Conservation (phyloP, 805 yeast species). For the Saturnispora saitoi region DNA sequence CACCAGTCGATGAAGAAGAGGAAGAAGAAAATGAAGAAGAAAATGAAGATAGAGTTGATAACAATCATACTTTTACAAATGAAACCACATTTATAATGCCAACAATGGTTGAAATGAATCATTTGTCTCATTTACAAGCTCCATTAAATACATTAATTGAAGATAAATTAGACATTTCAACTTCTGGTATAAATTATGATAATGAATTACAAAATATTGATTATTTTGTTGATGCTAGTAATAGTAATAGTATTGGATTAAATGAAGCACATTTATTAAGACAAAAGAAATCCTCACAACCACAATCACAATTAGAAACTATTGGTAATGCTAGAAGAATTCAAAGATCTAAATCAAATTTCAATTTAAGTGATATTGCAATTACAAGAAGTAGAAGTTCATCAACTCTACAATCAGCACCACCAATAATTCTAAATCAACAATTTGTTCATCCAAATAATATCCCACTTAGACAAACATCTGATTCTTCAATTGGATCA, state of each 20-base stretch:
- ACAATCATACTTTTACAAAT: neutral
- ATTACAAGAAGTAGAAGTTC: constrained; percentile 14
- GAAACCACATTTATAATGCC: constrained; percentile 2
- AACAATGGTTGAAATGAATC: neutral
- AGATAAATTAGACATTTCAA: constrained; percentile 4
- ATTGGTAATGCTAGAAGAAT: constrained; percentile 13
- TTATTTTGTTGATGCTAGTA: constrained; percentile 7
- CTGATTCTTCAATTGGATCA: neutral
- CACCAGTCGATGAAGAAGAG: constrained; percentile 7
- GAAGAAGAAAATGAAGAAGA: neutral
- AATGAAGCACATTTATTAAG: constrained; percentile 1
- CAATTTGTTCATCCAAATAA: neutral
- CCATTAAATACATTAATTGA: constrained; percentile 10
- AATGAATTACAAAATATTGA: neutral
- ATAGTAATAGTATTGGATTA: neutral
- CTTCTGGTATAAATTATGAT: constrained; percentile 4
- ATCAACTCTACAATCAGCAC: neutral
- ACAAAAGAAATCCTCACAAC: neutral
- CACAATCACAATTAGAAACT: constrained; percentile 8
- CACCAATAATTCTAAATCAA: neutral
- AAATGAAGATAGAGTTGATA: neutral
- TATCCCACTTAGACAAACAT: neutral
- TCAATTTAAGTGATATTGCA: constrained; percentile 50
- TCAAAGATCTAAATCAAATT: constrained; percentile 41
- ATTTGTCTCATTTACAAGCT: constrained; percentile 2